Evolutionary conservation across 345 rosid species (phyloP), one percentile per base, ranked within the genome.

Genomic region (Sonneratia alba): DNA sequence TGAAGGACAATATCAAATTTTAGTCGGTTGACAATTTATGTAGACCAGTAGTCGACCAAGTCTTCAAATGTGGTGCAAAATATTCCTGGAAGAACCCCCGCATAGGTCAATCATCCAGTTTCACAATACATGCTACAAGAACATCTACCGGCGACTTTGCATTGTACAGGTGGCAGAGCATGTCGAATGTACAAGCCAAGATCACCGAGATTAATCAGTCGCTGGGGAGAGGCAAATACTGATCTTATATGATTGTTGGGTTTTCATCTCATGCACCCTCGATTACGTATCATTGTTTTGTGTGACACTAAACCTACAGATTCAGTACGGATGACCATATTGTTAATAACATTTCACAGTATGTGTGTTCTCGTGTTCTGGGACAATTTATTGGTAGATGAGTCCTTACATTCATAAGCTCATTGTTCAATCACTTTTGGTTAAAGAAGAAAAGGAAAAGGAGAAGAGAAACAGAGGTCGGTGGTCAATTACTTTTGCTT

Each of bases 1-100:
- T 91, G 91, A 91, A 93, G 87, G 90, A 86, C 62, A 87, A 84
- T 37, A 12, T 82, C 38, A 91, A 87, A 67, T 93, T 93, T 78
- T 88, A 62, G 18, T 27, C 11, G 6, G 7, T 34, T 4, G 38
- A 62, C 38, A 47, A 47, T 13, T 8, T 13, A 13, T 47, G 51
- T 13, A 47, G 51, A 40, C 43, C 43, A 8, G 43, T 40, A 40
- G 43, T 18, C 59, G 7, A 6, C 7, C 22, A 55, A 55, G 22
- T 21, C 24, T 55, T 18, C 24, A 55, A 55, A 16, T 55, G 21
- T 4, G n/a, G 22, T 13, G 24, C 59, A 55, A 0, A 16, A 14
- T 8, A 18, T 9, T 55, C 22, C n/a, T 16, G 18, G 3, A 22
- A 21, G 7, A 21, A 4, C 24, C 18, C n/a, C 59, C 3, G 32